These are phyloP conservation scores for Cladosporium velox DNA, from an alignment of 2,329 filamentous ascomycete species.

Conservation along the genomic window DNA sequence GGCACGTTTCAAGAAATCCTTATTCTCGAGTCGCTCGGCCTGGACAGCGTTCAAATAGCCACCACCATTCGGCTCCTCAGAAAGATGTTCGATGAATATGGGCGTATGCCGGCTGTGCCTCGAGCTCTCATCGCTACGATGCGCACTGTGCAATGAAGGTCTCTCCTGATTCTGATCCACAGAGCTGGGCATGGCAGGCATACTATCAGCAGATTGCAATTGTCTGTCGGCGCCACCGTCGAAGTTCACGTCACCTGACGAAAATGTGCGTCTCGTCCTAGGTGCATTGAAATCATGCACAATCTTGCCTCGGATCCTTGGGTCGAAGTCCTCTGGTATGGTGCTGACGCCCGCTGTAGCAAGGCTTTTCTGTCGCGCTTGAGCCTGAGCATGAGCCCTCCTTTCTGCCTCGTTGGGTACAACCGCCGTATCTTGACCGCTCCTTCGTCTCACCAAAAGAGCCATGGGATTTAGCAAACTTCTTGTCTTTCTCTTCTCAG, in stretches of 20 bases:
- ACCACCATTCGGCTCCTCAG: constrained; percentile 50
- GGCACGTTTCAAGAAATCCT: constrained; percentile 49
- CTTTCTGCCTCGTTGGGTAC: constrained; percentile 26
- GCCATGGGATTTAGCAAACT: constrained; percentile 61
- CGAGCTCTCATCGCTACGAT: constrained; percentile 14
- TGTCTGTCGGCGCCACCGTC: constrained; percentile 87
- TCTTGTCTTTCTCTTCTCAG: constrained; percentile 45
- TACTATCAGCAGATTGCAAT: constrained; percentile 70
- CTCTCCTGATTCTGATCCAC: constrained; percentile 1
- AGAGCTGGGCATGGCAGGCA: constrained; percentile 13
- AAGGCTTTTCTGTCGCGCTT: constrained; percentile 53
- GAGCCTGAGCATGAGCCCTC: constrained; percentile 43
- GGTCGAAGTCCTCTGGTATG: constrained; percentile 61
- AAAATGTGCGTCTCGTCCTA: constrained; percentile 46
- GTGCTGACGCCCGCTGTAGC: constrained; percentile 52
- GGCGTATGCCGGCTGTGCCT: constrained; percentile 53
- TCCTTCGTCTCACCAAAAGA: constrained; percentile 58
- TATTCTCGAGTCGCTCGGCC: constrained; percentile 51
- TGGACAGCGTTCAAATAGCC: constrained; percentile 46
- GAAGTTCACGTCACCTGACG: constrained; percentile 23
- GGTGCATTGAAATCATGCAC: constrained; percentile 68
- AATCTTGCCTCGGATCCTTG: constrained; percentile 62
- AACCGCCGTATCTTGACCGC: constrained; percentile 40
- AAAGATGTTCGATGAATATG: constrained; percentile 63
- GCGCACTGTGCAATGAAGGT: constrained; percentile 6